Percentiles rank a stretch among this genome's conserved stretches.
Conservation (phyloP, 2,329 filamentous ascomycete species). For the Zymoseptoria pseudotritici region DNA sequence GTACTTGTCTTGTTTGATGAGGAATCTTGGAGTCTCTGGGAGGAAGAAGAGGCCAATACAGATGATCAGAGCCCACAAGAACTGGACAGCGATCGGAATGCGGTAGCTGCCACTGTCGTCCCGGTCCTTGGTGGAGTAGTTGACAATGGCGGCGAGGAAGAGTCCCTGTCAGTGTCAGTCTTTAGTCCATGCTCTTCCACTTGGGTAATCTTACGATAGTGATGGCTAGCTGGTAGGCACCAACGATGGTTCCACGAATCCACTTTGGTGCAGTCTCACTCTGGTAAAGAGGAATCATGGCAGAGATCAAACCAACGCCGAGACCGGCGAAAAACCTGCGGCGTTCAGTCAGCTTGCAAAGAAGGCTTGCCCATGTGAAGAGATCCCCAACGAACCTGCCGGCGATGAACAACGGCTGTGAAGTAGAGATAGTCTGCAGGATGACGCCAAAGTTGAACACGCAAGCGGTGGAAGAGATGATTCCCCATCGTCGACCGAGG, state of each 20-base stretch:
- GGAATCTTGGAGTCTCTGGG: slow-evolving; percentile 30
- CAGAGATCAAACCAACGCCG: slow-evolving; percentile 29
- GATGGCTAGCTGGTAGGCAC: slow-evolving; percentile 49
- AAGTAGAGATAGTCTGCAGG: slow-evolving; percentile 58
- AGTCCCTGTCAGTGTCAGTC: slow-evolving; percentile 43
- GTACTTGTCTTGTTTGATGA: slow-evolving; percentile 29
- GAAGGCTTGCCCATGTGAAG: neutral
- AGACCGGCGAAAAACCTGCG: slow-evolving; percentile 48
- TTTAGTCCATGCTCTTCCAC: slow-evolving; percentile 33
- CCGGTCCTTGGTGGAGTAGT: slow-evolving; percentile 51
- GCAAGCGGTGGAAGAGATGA: slow-evolving; percentile 52
- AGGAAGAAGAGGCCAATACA: slow-evolving; percentile 28
- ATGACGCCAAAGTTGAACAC: slow-evolving; percentile 67
- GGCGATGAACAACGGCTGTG: slow-evolving; percentile 49
- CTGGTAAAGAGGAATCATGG: slow-evolving; percentile 52
- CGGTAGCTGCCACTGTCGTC: slow-evolving; percentile 30
- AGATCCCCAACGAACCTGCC: slow-evolving; percentile 40
- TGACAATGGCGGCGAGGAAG: slow-evolving; percentile 59
- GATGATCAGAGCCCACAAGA: slow-evolving; percentile 30
- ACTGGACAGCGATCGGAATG: slow-evolving; percentile 31
- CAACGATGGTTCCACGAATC: slow-evolving; percentile 49
- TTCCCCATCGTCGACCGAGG: slow-evolving; percentile 61
- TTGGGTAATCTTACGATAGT: slow-evolving; percentile 38
- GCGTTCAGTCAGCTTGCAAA: neutral
- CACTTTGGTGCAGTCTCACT: slow-evolving; percentile 40